Base-by-base conservation (phyloP, 164 flowering plant species). In the Vitis rotundifolia region DNA sequence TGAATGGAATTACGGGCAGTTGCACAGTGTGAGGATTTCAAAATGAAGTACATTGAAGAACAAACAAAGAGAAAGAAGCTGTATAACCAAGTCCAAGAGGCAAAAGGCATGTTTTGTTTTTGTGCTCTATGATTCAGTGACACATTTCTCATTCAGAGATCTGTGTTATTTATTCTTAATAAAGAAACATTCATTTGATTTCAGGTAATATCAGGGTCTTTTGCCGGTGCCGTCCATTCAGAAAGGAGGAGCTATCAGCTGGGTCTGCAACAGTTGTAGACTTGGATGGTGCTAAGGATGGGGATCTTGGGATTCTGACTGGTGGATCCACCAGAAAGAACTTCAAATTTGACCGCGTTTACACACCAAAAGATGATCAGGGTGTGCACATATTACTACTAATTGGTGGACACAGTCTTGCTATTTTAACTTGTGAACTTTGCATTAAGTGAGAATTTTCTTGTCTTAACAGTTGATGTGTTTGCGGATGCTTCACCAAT, bases 201-300 rank as follows among this genome's bases (percentile, higher is more conserved):
- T 64, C 91, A 92, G 98, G 98, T 61, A 93, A 88, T 73, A 91
- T 93, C 37, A 86, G 98, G 82, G 98, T 93, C 3, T 93, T 93
- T 63, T 93, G 98, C 78, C 87, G 98, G 49, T 93, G 98, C 60
- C 90, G 98, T 13, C 98, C 98, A 50, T 66, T 91, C 63, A 89
- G 77, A 61, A 87, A 85, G 69, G 82, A 63, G 31, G 98, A 93
- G 77, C 57, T 76, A 48, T 75, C 83, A 26, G 59, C 82, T 67
- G 85, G 88, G 13, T 81, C 74, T 75, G 75, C 87, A 68, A 80
- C 82, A 15, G 84, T 83, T 61, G 87, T 87, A 18, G 95, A 93
- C 68, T 87, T 91, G 63, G 93, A 91, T 73, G 81, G 84, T 49
- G 92, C 95, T 59, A 88, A 89, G 77, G 95, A 93, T 79, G 98